These are phyloP conservation scores for Oryza meyeriana DNA, from an alignment of 176 grass and related monocot species.

Conservation along the genomic window DNA sequence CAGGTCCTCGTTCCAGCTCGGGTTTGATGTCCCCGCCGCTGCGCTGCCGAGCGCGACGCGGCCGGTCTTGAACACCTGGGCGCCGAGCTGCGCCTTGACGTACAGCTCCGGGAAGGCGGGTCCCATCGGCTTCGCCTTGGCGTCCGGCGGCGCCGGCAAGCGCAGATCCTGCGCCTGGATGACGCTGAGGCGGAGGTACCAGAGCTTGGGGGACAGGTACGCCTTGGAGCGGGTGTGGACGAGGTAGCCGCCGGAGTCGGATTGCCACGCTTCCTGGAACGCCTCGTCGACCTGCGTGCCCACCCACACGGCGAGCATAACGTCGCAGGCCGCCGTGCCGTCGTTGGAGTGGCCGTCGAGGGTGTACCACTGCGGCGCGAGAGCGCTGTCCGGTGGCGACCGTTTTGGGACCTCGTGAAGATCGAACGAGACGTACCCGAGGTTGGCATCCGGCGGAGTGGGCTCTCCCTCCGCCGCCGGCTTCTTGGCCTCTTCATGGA, in stretches of 20 bases:
- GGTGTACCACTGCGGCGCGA: slow-evolving; percentile 98
- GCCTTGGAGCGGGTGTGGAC: slow-evolving; percentile 90
- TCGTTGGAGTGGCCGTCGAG: slow-evolving; percentile 54
- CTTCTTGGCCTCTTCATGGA: slow-evolving; percentile 62
- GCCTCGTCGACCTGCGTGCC: slow-evolving; percentile 95
- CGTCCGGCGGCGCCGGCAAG: slow-evolving; percentile 45
- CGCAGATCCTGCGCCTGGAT: slow-evolving; percentile 94
- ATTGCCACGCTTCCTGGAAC: slow-evolving; percentile 98
- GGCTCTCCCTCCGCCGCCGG: slow-evolving; percentile 38
- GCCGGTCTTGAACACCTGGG: slow-evolving; percentile 84
- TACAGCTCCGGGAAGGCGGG: slow-evolving; percentile 56
- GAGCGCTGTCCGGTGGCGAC: slow-evolving; percentile 80
- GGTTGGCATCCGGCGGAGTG: slow-evolving; percentile 33
- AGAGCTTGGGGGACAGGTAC: slow-evolving; percentile 91
- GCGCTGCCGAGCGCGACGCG: slow-evolving; percentile 62
- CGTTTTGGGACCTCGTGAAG: slow-evolving; percentile 83
- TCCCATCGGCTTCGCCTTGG: slow-evolving; percentile 48
- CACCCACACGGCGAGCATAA: slow-evolving; percentile 95
- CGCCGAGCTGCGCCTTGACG: slow-evolving; percentile 84
- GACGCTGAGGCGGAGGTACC: slow-evolving; percentile 86
- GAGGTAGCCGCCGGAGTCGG: slow-evolving; percentile 77
- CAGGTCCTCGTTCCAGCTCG: slow-evolving; percentile 95
- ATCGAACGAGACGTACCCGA: slow-evolving; percentile 79
- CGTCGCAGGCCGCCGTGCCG: slow-evolving; percentile 44
- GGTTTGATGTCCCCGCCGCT: slow-evolving; percentile 63